A percentile compares a stretch with the other conserved stretches of the same genome.
Evolutionary conservation across 129 eudicot species (phyloP).

Genomic region (Escallonia rubra): DNA sequence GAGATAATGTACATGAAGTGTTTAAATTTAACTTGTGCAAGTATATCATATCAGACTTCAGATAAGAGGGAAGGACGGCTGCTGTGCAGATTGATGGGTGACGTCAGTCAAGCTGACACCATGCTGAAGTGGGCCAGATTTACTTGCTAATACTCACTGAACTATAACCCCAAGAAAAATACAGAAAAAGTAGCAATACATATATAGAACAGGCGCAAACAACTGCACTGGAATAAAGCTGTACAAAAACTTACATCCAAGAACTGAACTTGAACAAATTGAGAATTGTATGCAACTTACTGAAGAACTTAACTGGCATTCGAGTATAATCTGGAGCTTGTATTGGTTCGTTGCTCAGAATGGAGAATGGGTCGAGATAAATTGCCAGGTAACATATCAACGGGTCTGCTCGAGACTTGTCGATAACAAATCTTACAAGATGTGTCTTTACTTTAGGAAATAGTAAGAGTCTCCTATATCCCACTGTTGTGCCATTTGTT

Average conservation of each 20-base stretch:
- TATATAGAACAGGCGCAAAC: neutral
- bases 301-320: conserved; percentile 39
- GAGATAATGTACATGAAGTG: too few relatives aligned
- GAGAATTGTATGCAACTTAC: conserved; percentile 28
- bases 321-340: conserved; percentile 13
- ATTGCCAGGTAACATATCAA: conserved; percentile 65
- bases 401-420: conserved; percentile 56
- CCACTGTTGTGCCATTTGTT: conserved; percentile 61
- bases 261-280: conserved; percentile 18
- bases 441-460: conserved; percentile 42
- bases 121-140: too few relatives aligned
- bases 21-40: too few relatives aligned
- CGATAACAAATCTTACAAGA: conserved; percentile 55
- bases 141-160: neutral
- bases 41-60: too few relatives aligned
- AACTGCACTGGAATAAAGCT: neutral
- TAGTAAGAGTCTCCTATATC: conserved; percentile 52
- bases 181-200: neutral
- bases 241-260: neutral
- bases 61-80: too few relatives aligned
- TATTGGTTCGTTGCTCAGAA: conserved; percentile 11
- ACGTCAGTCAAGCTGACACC: too few relatives aligned
- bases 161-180: neutral
- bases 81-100: too few relatives aligned
- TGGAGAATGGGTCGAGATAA: conserved; percentile 42